Conservation (phyloP, 257 asterid species). For the Handroanthus guayacan region DNA sequence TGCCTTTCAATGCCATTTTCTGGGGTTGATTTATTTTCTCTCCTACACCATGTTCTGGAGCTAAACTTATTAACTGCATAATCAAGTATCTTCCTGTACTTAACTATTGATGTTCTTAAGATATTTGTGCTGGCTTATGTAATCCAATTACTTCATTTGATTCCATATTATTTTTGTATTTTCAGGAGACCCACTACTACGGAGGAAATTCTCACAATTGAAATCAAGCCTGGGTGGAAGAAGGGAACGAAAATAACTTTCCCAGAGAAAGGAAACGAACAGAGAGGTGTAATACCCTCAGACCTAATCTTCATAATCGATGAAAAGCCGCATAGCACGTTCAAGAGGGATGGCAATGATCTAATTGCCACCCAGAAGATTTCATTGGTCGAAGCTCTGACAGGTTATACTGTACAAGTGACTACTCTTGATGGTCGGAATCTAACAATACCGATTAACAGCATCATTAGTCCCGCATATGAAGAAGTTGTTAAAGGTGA, state of each 20-base stretch:
- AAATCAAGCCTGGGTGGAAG: conserved; percentile 78
- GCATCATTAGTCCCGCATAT: conserved; percentile 57
- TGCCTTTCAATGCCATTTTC: background rate
- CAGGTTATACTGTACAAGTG: conserved; percentile 60
- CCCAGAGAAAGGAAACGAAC: conserved; percentile 71
- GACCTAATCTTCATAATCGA: conserved; percentile 71
- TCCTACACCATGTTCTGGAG: background rate
- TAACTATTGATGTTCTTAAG: background rate
- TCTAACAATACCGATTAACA: conserved; percentile 53
- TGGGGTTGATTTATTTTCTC: background rate
- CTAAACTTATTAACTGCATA: background rate
- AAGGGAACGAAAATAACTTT: conserved; percentile 79
- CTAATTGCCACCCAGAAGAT: conserved; percentile 60
- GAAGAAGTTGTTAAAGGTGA: conserved; percentile 69
- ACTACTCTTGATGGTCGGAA: conserved; percentile 63
- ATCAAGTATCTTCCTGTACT: background rate
- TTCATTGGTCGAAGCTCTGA: conserved; percentile 64
- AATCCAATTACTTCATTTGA: background rate
- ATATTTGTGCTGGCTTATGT: background rate
- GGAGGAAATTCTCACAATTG: conserved; percentile 64
- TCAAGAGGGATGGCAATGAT: conserved; percentile 71
- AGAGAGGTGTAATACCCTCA: conserved; percentile 61
- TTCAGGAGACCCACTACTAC: conserved; percentile 57
- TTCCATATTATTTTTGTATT: background rate
- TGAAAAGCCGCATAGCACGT: conserved; percentile 64